These are phyloP conservation scores for Psilocybe azurescens DNA, from an alignment of 768 basidiomycete genomes.

Conservation along the genomic window DNA sequence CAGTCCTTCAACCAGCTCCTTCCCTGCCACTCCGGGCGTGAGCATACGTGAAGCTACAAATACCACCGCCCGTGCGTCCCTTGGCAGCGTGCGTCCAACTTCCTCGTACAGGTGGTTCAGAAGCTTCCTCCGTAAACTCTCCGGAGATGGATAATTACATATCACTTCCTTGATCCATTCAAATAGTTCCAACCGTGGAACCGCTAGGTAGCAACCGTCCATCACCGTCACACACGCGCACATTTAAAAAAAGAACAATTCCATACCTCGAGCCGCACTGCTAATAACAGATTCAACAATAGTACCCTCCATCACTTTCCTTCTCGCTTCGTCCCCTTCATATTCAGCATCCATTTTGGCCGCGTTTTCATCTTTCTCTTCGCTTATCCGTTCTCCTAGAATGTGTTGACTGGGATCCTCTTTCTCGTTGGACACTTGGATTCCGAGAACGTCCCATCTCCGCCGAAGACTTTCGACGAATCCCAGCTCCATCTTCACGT, in stretches of 20 bases:
- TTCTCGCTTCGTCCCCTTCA: constrained; percentile 55
- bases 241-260: not conserved
- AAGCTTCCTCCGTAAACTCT: constrained; percentile 38
- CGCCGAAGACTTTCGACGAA: constrained; percentile 82
- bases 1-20: constrained; percentile 43
- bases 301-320: constrained; percentile 75
- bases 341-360: constrained; percentile 20
- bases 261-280: constrained; percentile 73
- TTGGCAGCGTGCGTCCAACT: constrained; percentile 35
- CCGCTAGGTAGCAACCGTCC: constrained; percentile 34
- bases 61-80: constrained; percentile 40
- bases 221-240: constrained; percentile 16
- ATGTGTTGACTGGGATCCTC: constrained; percentile 29
- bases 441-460: constrained; percentile 83
- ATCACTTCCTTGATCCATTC: constrained; percentile 42
- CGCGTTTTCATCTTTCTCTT: constrained; percentile 19
- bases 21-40: constrained; percentile 32
- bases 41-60: constrained; percentile 41
- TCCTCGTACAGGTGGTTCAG: constrained; percentile 45
- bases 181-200: constrained; percentile 48
- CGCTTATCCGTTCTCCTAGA: constrained; percentile 23
- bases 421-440: constrained; percentile 37
- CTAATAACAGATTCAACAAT: constrained; percentile 81
- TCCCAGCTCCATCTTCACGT: constrained; percentile 87
- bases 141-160: constrained; percentile 40